Base-by-base conservation (phyloP, 1,284 basidiomycete species). In the Spongispora temasekensis region DNA sequence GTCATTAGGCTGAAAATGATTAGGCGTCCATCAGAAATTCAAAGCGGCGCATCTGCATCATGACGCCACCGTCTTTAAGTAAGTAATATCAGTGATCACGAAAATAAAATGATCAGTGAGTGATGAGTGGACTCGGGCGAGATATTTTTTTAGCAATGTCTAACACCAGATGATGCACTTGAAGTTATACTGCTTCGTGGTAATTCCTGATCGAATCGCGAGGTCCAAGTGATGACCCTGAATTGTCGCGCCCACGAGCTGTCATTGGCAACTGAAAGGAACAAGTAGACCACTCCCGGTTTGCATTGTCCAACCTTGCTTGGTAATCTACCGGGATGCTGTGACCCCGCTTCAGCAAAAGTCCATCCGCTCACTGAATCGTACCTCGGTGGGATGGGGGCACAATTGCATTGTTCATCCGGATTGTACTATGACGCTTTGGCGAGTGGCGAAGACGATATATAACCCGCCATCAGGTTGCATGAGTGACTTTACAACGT, bases 361-460 rank as follows among this genome's bases (percentile, higher is more conserved):
- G 51, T 51, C 60, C 64, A 52, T 51, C 40, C 53, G 59, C 50
- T 51, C 27, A 52, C 53, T 23, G 46, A 69, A 53, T 59, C n/a
- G 19, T 19, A 48, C 62, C 61, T 54, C 56, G 53, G 28, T 60
- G 56, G 48, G 37, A 31, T 25, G 19, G 51, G 53, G 63, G 58
- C 46, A 57, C 34, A 34, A 57, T 51, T 67, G 62, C 68, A 62
- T 74, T 75, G 69, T 72, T 44, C 53, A 40, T 44, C n/a, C 35
- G 37, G 53, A 59, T 48, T 23, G 34, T n/a, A 46, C 58, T 13
- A 50, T 58, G 61, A 55, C 44, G 67, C 63, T 65, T 66, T 72
- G 72, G 25, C 60, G 62, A 58, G 67, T 70, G 72, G 71, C 64
- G 52, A 63, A 40, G 30, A 56, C n/a, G 21, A 25, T 75, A 70